Percentiles rank a stretch among this genome's conserved stretches.
These are phyloP conservation scores for Silene conica DNA, from an alignment of 148 eudicot species.

Conservation along the genomic window DNA sequence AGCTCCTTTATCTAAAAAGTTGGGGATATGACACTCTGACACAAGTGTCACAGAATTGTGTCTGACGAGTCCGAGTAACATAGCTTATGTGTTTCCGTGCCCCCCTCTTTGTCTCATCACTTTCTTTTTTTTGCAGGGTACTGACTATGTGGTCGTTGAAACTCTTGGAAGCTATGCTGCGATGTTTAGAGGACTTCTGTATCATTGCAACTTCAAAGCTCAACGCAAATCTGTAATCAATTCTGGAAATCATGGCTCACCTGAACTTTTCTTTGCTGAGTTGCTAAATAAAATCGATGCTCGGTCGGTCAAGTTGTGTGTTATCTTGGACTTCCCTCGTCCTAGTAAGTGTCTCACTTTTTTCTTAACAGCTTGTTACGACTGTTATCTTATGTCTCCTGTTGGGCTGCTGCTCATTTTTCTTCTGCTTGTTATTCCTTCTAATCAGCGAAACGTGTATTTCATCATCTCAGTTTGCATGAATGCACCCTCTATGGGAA, in stretches of 20 bases:
- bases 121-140: neutral
- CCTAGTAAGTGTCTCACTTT: neutral
- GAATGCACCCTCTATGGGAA: neutral
- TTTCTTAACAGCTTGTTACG: neutral
- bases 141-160: slow-evolving; percentile 3
- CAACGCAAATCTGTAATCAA: neutral
- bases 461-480: too few species aligned
- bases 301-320: neutral
- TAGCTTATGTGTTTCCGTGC: neutral
- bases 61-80: neutral
- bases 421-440: neutral
- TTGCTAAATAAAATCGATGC: neutral
- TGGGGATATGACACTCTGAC: neutral
- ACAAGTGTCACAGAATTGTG: neutral
- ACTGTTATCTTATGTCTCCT: neutral
- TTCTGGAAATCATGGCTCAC: neutral
- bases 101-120: neutral
- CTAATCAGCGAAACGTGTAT: neutral
- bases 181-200: neutral
- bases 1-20: neutral
- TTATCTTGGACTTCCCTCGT: neutral
- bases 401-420: neutral
- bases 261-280: slow-evolving; percentile 1
- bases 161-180: neutral
- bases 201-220: slow-evolving; percentile 3